Base-by-base conservation (phyloP, 257 asterid genomes). In the Dorcoceras hygrometricum region DNA sequence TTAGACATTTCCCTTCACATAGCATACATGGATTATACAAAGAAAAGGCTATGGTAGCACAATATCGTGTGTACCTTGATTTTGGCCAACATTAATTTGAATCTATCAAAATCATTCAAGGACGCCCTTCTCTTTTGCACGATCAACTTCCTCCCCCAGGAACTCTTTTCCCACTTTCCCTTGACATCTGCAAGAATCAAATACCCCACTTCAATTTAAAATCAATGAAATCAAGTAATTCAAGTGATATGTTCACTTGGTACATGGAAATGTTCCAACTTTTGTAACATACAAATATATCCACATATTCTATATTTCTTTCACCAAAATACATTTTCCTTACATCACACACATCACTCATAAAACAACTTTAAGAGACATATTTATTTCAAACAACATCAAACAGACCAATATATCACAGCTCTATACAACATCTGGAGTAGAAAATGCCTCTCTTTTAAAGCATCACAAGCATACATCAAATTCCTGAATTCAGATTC, bases 141-240 rank as follows among this genome's bases (percentile, higher is more conserved):
- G 5, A 68, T 74, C 74, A 39, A 39, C n/a, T 39, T 39, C 50
- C 50, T 39, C 18, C 50, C 50, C 50, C n/a, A 39, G 50, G 50
- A 74, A 64, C 78, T 74, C 24, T 65, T 74, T 61, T 74, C 78
- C 78, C 78, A 74, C 55, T 74, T 74, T 53, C 31, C 63, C 67
- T 68, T 74, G 39, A 74, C 78, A 8, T 74, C 78, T 74, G 54
- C 20, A 1, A 39, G n/a, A 39, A 39, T 7, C 43, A 12, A n/a
- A 8, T 12, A 7, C 43, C 43, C 8, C 43, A 32, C 43, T 32
- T 32, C 43, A 32, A 32, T 32, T n/a, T 32, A 32, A 32, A 32
- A 32, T 32, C 43, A 32, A 32, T 32, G 43, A 32, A 39, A 39
- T 39, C 5, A 10, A 39, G 18, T 39, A 12, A 11, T 1, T 1